A percentile compares a stretch with the other conserved stretches of the same genome.
These are phyloP conservation scores for Tolypocladium nubicola DNA, from an alignment of 2,329 filamentous ascomycete genomes.

Conservation along the genomic window DNA sequence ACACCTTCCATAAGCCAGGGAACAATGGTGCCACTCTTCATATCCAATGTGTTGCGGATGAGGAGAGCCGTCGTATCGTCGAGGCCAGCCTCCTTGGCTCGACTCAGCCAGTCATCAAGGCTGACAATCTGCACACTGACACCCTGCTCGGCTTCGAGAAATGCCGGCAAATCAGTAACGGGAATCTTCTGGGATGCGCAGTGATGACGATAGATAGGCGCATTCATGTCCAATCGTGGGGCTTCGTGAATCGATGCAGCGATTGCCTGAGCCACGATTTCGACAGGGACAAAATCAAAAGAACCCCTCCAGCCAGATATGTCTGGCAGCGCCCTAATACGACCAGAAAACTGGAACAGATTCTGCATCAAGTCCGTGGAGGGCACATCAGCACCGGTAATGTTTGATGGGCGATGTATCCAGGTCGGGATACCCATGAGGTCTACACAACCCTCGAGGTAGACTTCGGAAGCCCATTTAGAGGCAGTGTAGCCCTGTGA, in stretches of 20 bases:
- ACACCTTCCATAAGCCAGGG: not conserved
- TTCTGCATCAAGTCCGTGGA: constrained; percentile 1
- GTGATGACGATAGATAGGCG: not conserved
- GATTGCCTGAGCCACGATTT: not conserved
- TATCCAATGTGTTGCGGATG: not conserved
- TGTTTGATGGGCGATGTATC: not conserved
- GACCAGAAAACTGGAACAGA: not conserved
- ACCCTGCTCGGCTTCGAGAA: not conserved
- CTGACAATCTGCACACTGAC: not conserved
- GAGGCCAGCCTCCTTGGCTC: not conserved
- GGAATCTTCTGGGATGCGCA: not conserved
- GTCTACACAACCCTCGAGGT: constrained; percentile 12
- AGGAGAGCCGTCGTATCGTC: not conserved
- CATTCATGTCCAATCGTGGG: not conserved
- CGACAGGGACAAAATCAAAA: not conserved
- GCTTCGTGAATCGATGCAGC: not conserved
- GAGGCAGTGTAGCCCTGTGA: constrained; percentile 20
- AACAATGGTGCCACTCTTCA: not conserved
- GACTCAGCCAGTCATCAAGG: not conserved
- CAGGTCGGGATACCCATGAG: not conserved
- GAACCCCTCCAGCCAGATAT: not conserved
- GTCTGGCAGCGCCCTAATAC: not conserved
- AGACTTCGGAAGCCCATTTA: constrained; percentile 23
- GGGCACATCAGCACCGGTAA: not conserved
- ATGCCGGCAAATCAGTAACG: not conserved